phyloP scores from a whole-genome alignment of 2,329 filamentous ascomycete genomes.

The Mariannaea elegans region DNA sequence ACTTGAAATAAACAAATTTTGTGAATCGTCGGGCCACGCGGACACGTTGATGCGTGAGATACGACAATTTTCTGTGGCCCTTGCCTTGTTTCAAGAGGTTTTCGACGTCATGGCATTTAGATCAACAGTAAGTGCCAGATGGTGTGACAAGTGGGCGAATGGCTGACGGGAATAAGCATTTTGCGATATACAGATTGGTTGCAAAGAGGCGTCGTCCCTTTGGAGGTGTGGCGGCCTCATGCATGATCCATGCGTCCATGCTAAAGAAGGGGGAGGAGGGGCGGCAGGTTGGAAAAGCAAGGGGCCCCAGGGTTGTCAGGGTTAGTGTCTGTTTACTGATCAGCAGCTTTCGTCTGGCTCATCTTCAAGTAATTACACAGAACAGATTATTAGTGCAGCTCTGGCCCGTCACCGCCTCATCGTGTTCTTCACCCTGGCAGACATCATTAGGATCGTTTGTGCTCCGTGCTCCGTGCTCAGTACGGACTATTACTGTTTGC shows the following conservation, averaged over 20 bases:
- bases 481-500: not conserved
- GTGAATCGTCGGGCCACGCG: constrained; percentile 8
- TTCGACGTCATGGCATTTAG: constrained; percentile 35
- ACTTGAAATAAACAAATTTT: constrained; percentile 13
- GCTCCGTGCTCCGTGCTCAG: too few species aligned
- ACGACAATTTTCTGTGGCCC: constrained; percentile 29
- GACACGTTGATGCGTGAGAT: constrained; percentile 24
- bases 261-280: too few species aligned
- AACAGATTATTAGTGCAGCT: not conserved
- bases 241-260: constrained; percentile 17
- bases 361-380: not conserved
- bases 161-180: constrained; percentile 35
- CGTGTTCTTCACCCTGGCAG: not conserved
- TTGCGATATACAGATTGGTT: constrained; percentile 29
- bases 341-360: not conserved
- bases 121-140: constrained; percentile 32
- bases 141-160: constrained; percentile 34
- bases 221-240: constrained; percentile 23
- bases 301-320: too few species aligned
- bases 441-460: not conserved
- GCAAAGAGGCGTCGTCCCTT: constrained; percentile 11
- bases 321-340: not conserved
- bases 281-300: too few species aligned
- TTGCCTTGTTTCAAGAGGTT: constrained; percentile 32
- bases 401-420: constrained; percentile 16